Base-by-base conservation (phyloP, 2,329 filamentous ascomycete genomes). In the Fusarium brachygibbosum region DNA sequence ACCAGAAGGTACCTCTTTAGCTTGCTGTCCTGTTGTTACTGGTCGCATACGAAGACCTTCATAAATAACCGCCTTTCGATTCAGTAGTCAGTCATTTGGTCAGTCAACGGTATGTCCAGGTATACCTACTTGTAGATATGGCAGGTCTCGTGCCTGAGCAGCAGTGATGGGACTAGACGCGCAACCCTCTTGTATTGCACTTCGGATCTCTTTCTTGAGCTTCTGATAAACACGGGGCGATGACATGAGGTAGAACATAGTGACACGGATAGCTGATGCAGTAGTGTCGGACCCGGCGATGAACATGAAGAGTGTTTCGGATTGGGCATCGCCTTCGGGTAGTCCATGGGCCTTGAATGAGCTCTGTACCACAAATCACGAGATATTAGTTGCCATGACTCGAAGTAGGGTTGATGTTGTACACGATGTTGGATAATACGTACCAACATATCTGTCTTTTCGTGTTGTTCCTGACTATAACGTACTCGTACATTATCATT, bases 201-300 rank as follows among this genome's bases (percentile, higher is more conserved):
- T n/a, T 13, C 37, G 19, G 13, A 61, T 61, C 5, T 61, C 58
- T 2, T 60, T 25, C 6, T 60, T 61, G 2, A 61, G 42, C 19
- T 60, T 60, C 0, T 34, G 9, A 10, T 61, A 61, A 0, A 28
- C 55, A 4, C 55, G 44, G 0, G 58, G 44, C 5, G 19, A 42
- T 1, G 58, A 60, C 7, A 61, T 44, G 7, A 61, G n/a, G 4
- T 60, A 61, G 12, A 61, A 49, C 0, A 61, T 5, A 1, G 58
- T 61, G 0, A 60, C 13, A 0, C 58, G 42, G 0, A 61, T 59
- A 6, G 55, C 55, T 0, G 58, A 1, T 0, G 58, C 55, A 2
- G 58, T 31, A 1, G 58, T 61, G 4, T 61, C 58, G 1, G 58
- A 61, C 2, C 58, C 58, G 13, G 58, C 58, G 10, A 61, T 4